Base-by-base conservation (phyloP, 1,284 basidiomycete species). In the Singerocomus inundabilis region DNA sequence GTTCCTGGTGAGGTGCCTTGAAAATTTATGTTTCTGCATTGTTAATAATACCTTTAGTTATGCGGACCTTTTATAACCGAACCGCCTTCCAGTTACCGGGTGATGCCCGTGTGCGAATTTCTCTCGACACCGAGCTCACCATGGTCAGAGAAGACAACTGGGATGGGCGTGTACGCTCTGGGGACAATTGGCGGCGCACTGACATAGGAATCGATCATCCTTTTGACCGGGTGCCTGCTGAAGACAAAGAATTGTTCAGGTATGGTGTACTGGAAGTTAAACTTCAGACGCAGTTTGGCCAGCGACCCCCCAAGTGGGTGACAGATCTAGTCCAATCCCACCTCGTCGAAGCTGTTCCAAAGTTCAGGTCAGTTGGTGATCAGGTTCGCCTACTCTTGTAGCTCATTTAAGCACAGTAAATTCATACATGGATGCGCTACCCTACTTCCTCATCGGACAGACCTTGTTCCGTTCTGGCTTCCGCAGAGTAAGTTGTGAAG, bases 11-110 rank as follows among this genome's bases (percentile, higher is more conserved):
- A 57, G 79, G 71, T 2, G 37, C n/a, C 33, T 38, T 44, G 33
- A 2, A 6, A 16, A 5, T 1, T 25, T 15, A 29, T 39, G 7
- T 45, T 7, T 43, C 37, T 45, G 25, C 30, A 29, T 50, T 40
- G 16, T 24, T 58, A 15, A 49, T 42, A 34, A 42, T 33, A 41
- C 45, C 18, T 38, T 24, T 44, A 86, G 96, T 98, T 36, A 88
- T 98, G 88, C 83, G 96, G 30, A 93, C 94, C n/a, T 99, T 98
- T 75, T 99, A 99, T 77, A 98, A 98, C 69, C 89, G 96, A 45
- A 99, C 97, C 8, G 96, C 96, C 0, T 99, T 99, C 79, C 96
- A 99, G 72, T 82, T 99, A 24, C 97, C 97, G 9, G 96, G 97
- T 18, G 97, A 99, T 66, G 96, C 97, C 25, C 85, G 93, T 40